A percentile compares a stretch with the other conserved stretches of the same genome.
Evolutionary conservation across 2,329 filamentous ascomycete genomes (phyloP).

Genomic region (Raffaelea ambrosiae): DNA sequence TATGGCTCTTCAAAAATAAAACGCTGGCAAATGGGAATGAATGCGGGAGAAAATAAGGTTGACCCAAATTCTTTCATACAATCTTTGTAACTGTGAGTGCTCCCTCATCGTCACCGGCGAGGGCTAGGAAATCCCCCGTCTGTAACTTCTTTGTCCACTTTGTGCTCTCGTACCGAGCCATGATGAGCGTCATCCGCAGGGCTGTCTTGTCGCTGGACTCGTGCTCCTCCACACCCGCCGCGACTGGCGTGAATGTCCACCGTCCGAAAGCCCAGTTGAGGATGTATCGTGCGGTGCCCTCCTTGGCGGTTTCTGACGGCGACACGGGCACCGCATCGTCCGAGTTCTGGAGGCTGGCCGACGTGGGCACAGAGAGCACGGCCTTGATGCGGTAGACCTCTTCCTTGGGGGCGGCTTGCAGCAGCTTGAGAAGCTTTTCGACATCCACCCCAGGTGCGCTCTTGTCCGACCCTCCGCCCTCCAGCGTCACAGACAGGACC

Average conservation of each 20-base stretch:
- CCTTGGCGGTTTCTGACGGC: constrained; percentile 10
- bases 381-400: constrained; percentile 95
- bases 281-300: constrained; percentile 55
- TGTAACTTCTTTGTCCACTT: constrained; percentile 73
- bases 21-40: too few relatives aligned
- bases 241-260: constrained; percentile 73
- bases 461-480: constrained; percentile 6
- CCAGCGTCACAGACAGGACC: constrained; percentile 71
- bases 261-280: constrained; percentile 97
- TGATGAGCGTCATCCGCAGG: constrained; percentile 66
- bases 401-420: constrained; percentile 74
- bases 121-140: constrained; percentile 41
- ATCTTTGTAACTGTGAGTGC: constrained; percentile 45
- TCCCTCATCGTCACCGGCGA: constrained; percentile 37
- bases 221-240: constrained; percentile 36
- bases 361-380: constrained; percentile 36
- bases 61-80: constrained; percentile 18
- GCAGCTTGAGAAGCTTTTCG: constrained; percentile 56
- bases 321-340: constrained; percentile 20
- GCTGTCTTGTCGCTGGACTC: constrained; percentile 42
- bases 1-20: too few relatives aligned
- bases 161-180: constrained; percentile 62
- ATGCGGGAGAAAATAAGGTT: too few relatives aligned
- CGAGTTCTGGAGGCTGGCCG: constrained; percentile 42
- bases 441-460: constrained; percentile 32